Evolutionary conservation across 306 rosid species (phyloP), one percentile per base, ranked within the genome.

Genomic region (Medicago arabica): DNA sequence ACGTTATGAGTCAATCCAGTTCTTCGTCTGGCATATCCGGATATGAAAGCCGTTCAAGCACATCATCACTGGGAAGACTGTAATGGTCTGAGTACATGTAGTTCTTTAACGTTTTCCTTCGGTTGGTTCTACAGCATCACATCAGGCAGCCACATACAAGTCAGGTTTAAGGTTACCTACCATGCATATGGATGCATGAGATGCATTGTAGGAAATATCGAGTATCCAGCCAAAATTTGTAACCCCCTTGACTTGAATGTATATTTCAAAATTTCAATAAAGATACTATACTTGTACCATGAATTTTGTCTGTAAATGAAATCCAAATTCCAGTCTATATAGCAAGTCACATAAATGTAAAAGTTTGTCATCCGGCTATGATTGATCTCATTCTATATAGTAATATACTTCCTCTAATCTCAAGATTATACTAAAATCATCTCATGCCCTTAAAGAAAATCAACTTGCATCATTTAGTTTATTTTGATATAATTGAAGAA

Each of bases 31-130:
- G 77, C 67, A 64, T 36, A 9, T 85, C 87, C 2, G 88, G 79
- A 74, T 80, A 69, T 16, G 92, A 83, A 46, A 84, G 81, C 82
- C 87, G 18, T 47, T 83, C 92, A n/a, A 88, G 92, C 86, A 75
- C 87, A 62, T 72, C 88, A 64, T 84, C 92, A 9, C 5, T 8
- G 17, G 78, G 71, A 14, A 78, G 73, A 74, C 0, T 57, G 9
- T 84, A 39, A 77, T 16, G 40, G 62, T 10, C 59, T 57, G 66
- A 49, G 31, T 8, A 34, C 28, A 19, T 21, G 4, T 19, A 61
- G 67, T 61, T 61, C 67, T 61, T 31, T 7, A 14, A 13, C 8
- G 18, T 60, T 60, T 61, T 61, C 67, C 67, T 61, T 61, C 15
- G 14, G 18, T 61, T 61, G 67, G 67, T 34, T 55, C 11, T 31